Evolutionary conservation across 2,329 filamentous ascomycete species (phyloP).

Genomic region (Bipolaris oryzae): DNA sequence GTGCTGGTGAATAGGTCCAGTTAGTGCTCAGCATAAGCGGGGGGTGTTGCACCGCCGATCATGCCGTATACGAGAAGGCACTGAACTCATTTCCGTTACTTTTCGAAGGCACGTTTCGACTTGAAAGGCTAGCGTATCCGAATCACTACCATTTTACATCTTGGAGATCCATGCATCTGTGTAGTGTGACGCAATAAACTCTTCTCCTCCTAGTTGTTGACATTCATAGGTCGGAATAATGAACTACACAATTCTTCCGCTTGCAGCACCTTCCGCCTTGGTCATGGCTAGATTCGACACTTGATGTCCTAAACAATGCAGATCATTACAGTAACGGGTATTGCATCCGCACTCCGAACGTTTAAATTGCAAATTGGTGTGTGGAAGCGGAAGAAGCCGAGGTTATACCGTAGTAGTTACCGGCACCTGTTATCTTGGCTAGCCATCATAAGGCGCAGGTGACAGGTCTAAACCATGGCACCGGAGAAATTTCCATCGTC

Average conservation of each 20-base stretch:
- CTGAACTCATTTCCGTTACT: not conserved
- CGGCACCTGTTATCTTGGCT: not conserved
- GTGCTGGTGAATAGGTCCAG: not conserved
- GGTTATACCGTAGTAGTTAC: not conserved
- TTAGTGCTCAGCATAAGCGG: not conserved
- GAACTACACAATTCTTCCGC: constrained; percentile 9
- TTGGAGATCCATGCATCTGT: not conserved
- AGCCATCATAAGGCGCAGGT: not conserved
- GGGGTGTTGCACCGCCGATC: not conserved
- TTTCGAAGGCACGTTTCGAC: not conserved
- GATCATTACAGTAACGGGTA: not conserved
- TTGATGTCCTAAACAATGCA: not conserved
- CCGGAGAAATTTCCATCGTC: not conserved
- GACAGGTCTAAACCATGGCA: not conserved
- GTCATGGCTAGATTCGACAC: not conserved
- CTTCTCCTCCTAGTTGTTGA: not conserved
- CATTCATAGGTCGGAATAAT: constrained; percentile 3
- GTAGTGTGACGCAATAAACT: not conserved
- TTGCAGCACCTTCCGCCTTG: constrained; percentile 1
- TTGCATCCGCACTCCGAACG: constrained; percentile 1
- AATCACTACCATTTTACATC: not conserved
- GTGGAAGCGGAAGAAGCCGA: not conserved
- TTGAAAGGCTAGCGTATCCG: not conserved
- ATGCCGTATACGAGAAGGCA: not conserved
- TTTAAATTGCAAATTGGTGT: not conserved